These are phyloP conservation scores for Licmophora abbreviata DNA, from an alignment of 108 stramenopile species.

Conservation along the genomic window DNA sequence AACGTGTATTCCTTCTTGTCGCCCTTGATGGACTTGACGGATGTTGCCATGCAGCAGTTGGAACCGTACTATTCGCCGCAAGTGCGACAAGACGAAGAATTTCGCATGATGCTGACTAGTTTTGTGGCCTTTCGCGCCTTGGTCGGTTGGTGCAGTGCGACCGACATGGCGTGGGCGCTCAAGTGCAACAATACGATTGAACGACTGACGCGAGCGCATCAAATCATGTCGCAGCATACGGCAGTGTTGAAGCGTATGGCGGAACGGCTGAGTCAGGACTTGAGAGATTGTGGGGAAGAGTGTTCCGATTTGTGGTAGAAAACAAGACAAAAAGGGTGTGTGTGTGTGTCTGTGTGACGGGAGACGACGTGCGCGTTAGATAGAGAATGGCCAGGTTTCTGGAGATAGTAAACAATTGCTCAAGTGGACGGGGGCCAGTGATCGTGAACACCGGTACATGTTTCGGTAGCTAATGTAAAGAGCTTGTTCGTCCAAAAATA, in stretches of 20 bases:
- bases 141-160: constrained; percentile 19
- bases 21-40: constrained; percentile 31
- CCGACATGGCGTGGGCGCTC: constrained; percentile 33
- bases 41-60: constrained; percentile 24
- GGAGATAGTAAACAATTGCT: too few relatives aligned
- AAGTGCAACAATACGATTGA: constrained; percentile 35
- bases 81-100: constrained; percentile 41
- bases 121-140: constrained; percentile 42
- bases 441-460: too few relatives aligned
- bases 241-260: constrained; percentile 28
- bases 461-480: too few relatives aligned
- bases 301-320: constrained; percentile 57
- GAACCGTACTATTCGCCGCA: constrained; percentile 41
- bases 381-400: too few relatives aligned
- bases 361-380: too few relatives aligned
- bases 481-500: too few relatives aligned
- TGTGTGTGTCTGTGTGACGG: too few relatives aligned
- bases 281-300: constrained; percentile 62
- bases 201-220: constrained; percentile 36
- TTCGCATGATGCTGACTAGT: constrained; percentile 39
- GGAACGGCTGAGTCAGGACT: constrained; percentile 27
- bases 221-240: constrained; percentile 39
- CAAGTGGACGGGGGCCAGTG: too few relatives aligned
- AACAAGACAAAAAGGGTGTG: too few relatives aligned
- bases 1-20: constrained; percentile 34